These are phyloP conservation scores for Sarocladium brachiariae DNA, from an alignment of 2,329 filamentous ascomycete species.

Conservation along the genomic window DNA sequence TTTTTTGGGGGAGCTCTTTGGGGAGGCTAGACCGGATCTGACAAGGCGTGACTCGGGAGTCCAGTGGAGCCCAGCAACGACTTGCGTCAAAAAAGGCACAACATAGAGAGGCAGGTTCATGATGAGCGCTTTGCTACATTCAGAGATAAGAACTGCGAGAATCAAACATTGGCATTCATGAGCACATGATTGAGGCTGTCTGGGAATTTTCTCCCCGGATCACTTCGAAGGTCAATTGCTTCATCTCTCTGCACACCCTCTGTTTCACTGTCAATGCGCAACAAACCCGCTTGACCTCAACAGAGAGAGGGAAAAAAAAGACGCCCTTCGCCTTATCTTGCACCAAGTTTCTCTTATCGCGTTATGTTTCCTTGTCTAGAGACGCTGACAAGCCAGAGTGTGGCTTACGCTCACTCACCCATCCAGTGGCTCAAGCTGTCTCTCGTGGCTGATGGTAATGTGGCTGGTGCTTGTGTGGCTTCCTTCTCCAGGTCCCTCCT, in stretches of 20 bases:
- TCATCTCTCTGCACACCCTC: too few relatives aligned
- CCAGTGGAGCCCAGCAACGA: not conserved
- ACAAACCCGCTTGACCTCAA: not conserved
- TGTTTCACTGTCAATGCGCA: not conserved
- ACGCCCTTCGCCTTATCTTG: not conserved
- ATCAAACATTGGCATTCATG: not conserved
- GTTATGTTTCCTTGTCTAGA: not conserved
- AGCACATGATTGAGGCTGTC: not conserved
- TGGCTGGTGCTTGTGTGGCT: slow-evolving; percentile 1
- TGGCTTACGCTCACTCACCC: not conserved
- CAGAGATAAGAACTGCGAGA: not conserved
- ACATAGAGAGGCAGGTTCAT: not conserved
- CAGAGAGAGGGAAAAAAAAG: not conserved
- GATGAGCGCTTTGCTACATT: not conserved
- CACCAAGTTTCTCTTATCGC: not conserved
- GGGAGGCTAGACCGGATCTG: not conserved
- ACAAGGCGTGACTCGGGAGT: not conserved
- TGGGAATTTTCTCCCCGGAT: not conserved
- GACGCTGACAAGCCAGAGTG: not conserved
- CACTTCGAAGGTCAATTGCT: not conserved
- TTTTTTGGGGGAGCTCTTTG: slow-evolving; percentile 1
- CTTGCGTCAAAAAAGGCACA: not conserved
- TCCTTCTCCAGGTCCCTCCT: not conserved
- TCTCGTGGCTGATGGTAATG: not conserved
- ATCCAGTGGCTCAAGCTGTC: not conserved